Base-by-base conservation (phyloP, 2,329 filamentous ascomycete species). In the Amauroascus niger region DNA sequence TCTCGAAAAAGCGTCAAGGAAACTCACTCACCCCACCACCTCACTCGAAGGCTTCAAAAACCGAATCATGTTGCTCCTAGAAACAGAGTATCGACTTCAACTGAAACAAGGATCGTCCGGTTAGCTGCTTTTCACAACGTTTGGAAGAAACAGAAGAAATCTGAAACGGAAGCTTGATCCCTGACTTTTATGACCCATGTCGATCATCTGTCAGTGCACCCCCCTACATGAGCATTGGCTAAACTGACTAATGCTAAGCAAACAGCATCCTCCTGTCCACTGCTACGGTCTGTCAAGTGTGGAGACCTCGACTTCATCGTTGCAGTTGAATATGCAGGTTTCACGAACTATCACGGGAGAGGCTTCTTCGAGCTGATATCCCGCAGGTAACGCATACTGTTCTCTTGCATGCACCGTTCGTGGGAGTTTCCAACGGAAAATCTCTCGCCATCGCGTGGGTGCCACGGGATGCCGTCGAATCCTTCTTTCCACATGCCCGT, bases 151-250 rank as follows among this genome's bases (percentile, higher is more conserved):
- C 11, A 40, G 18, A 32, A 45, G 32, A 5, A 37, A 49, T 28
- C 49, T 51, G 49, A 51, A 51, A 51, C 49, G 16, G 39, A 43
- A 51, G 39, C 49, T 51, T 44, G 37, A 44, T 33, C 40, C 35
- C 48, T 30, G 48, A 28, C 47, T 39, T n/a, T 18, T 40, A 41
- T 41, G 9, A 44, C 28, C 49, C 49, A 20, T 51, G 49, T 41
- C 39, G 49, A 51, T 51, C 49, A 44, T 33, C 3, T 24, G 13
- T 24, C 18, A 16, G 26, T 6, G 16, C 3, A n/a, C n/a, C n/a
- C n/a, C n/a, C 28, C 22, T 20, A 44, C 28, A 24, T 32, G n/a
- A n/a, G n/a, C n/a, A 30, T 43, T 16, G 35, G 26, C 24, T 33
- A 24, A 24, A 26, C 41, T 13, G 26, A 32, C 5, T 50, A 16